Conservation (phyloP, 2,329 filamentous ascomycete genomes). For the Colletotrichum sp. region DNA sequence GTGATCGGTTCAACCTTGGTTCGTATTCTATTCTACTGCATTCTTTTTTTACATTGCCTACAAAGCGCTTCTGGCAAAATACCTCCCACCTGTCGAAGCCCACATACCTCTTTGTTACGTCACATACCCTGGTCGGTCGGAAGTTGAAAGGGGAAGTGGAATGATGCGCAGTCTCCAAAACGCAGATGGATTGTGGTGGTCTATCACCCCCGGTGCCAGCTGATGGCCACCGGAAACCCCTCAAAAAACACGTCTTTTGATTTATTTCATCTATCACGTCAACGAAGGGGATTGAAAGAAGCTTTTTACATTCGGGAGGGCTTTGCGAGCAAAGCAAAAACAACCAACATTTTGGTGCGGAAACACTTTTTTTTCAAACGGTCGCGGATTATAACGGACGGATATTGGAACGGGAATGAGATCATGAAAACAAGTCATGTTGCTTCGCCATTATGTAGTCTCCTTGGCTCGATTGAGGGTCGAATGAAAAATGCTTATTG, state of each 20-base stretch:
- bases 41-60: background rate
- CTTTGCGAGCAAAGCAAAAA: constrained; percentile 14
- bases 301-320: background rate
- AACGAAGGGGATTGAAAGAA: background rate
- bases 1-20: constrained; percentile 15
- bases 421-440: constrained; percentile 14
- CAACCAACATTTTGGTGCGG: background rate
- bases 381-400: constrained; percentile 4
- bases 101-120: constrained; percentile 12
- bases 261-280: background rate
- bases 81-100: constrained; percentile 9
- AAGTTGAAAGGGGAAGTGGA: constrained; percentile 13
- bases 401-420: constrained; percentile 15
- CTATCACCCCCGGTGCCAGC: background rate
- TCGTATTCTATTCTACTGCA: constrained; percentile 18
- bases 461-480: constrained; percentile 1
- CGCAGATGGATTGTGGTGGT: constrained; percentile 12
- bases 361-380: background rate
- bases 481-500: constrained; percentile 15
- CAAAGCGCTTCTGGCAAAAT: constrained; percentile 9
- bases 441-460: constrained; percentile 17
- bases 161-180: constrained; percentile 16
- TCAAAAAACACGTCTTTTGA: constrained; percentile 2
- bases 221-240: background rate
- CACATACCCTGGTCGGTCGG: constrained; percentile 20